Conservation (phyloP, 768 basidiomycete species). For the Cystofilobasidium macerans region DNA sequence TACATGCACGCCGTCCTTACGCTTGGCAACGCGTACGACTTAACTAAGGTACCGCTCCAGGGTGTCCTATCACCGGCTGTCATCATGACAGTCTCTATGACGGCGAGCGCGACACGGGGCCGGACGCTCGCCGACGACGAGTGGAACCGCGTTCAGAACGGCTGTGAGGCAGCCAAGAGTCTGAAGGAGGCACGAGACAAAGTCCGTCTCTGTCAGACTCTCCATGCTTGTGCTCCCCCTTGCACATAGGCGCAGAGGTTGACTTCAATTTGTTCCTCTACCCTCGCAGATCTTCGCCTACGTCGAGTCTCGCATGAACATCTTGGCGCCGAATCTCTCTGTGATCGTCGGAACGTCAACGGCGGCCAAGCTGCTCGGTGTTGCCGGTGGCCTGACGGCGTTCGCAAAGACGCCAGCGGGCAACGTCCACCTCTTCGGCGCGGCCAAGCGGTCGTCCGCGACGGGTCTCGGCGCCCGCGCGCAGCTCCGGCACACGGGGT, state of each 20-base stretch:
- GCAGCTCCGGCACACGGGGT: conserved; percentile 86
- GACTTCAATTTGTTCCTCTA: background rate
- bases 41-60: conserved; percentile 70
- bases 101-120: conserved; percentile 82
- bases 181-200: conserved; percentile 82
- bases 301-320: conserved; percentile 97
- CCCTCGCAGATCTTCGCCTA: conserved; percentile 78
- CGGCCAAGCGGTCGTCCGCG: conserved; percentile 79
- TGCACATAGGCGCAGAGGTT: background rate
- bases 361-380: conserved; percentile 94
- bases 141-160: conserved; percentile 71
- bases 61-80: conserved; percentile 75
- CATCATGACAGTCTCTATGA: conserved; percentile 91
- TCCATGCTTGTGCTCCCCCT: background rate
- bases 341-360: conserved; percentile 97
- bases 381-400: conserved; percentile 82
- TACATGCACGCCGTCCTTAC: conserved; percentile 84
- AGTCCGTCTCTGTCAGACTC: too few species aligned
- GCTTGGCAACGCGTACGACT: conserved; percentile 76
- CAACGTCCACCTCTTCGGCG: conserved; percentile 90
- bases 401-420: conserved; percentile 90
- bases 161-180: conserved; percentile 78
- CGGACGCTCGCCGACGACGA: conserved; percentile 54
- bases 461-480: conserved; percentile 73
- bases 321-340: conserved; percentile 94